phyloP scores from a whole-genome alignment of 768 basidiomycete species.

The Podaxis sp. region DNA sequence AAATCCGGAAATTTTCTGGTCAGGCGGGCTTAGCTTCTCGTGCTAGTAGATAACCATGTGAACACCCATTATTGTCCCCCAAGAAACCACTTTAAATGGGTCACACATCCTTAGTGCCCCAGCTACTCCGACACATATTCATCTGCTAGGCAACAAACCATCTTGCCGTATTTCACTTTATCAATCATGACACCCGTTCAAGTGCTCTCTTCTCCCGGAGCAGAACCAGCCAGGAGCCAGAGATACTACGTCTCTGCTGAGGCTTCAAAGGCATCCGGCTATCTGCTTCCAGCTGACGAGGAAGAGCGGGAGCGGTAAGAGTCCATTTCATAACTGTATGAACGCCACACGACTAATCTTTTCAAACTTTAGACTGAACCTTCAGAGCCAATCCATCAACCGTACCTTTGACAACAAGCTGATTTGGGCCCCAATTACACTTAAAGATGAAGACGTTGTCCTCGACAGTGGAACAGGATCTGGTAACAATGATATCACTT shows the following conservation, averaged over 20 bases:
- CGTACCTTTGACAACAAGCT: constrained; percentile 8
- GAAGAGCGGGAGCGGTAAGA: constrained; percentile 7
- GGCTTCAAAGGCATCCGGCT: neutral
- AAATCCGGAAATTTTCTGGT: no score
- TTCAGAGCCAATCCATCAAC: constrained; percentile 1
- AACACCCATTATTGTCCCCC: no score
- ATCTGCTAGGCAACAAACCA: no score
- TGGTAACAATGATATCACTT: neutral
- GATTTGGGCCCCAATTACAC: constrained; percentile 13
- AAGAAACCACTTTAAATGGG: no score
- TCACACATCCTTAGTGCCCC: no score
- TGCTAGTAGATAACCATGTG: no score
- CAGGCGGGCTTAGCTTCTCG: no score
- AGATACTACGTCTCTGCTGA: constrained; percentile 10
- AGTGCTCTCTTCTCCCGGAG: neutral
- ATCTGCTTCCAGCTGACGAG: constrained; percentile 8
- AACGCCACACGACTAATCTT: no score
- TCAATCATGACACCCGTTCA: neutral
- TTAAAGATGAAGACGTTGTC: constrained; percentile 8
- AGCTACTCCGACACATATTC: no score
- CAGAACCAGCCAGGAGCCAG: neutral
- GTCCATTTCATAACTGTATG: neutral
- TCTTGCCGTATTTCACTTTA: no score
- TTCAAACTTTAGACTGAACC: neutral
- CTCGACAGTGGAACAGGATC: constrained; percentile 17